Percentiles rank a stretch among this genome's conserved stretches.
Conservation (phyloP, 176 grass and related monocot genomes). For the Puccinellia tenuiflora region DNA sequence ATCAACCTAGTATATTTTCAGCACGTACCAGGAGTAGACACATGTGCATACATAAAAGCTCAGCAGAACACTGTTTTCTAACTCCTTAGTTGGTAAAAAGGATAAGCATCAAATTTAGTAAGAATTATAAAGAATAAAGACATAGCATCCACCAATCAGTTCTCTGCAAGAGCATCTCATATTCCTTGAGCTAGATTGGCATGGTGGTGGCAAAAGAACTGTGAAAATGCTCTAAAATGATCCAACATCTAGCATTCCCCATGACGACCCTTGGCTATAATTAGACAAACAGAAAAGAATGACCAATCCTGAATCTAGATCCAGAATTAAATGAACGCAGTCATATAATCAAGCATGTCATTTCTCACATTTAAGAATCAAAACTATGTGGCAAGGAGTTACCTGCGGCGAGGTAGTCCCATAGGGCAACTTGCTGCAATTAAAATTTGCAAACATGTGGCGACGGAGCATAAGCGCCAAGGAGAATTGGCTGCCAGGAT, state of each 20-base stretch:
- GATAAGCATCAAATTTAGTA: not conserved
- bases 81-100: not conserved
- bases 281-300: not conserved
- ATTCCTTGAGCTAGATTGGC: not conserved
- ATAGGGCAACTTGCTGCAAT: not conserved
- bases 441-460: slow-evolving; percentile 20
- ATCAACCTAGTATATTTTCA: too few relatives aligned
- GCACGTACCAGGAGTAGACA: not conserved
- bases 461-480: not conserved
- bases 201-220: not conserved
- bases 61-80: not conserved
- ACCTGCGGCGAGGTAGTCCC: slow-evolving; percentile 10
- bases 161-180: not conserved
- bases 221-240: not conserved
- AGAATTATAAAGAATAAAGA: not conserved
- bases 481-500: not conserved
- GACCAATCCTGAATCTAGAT: not conserved
- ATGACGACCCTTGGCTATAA: not conserved
- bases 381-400: not conserved
- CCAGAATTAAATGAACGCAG: not conserved
- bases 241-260: not conserved
- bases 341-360: slow-evolving; percentile 1
- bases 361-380: not conserved
- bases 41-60: not conserved
- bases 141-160: not conserved